Evolutionary conservation across 768 basidiomycete species (phyloP).

Genomic region (Trametes cingulata): DNA sequence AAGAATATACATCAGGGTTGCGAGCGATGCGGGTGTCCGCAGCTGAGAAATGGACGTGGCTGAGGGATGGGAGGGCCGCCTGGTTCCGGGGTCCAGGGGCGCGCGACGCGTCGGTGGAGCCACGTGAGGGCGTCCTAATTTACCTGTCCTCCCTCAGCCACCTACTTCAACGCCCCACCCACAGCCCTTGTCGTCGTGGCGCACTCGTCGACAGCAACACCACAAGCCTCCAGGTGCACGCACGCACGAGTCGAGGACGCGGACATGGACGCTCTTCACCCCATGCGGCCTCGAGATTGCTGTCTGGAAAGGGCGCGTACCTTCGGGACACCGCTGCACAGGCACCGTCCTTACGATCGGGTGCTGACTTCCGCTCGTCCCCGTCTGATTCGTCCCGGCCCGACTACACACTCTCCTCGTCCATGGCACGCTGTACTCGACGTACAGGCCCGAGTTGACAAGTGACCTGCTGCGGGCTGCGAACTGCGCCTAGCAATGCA

Average conservation of each 20-base stretch:
- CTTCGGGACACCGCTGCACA: neutral
- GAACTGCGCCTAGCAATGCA: no score
- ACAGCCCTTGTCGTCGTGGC: neutral
- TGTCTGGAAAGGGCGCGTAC: neutral
- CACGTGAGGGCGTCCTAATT: conserved; percentile 20
- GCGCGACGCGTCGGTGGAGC: conserved; percentile 17
- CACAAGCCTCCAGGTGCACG: neutral
- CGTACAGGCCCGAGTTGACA: neutral
- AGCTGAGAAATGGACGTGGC: conserved; percentile 4
- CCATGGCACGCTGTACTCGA: neutral
- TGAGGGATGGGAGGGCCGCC: conserved; percentile 1
- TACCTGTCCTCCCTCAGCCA: conserved; percentile 6
- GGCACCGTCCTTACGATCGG: conserved; percentile 1
- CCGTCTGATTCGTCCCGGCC: neutral
- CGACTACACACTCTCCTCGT: neutral
- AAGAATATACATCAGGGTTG: neutral
- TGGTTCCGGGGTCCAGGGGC: conserved; percentile 20
- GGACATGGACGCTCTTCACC: no score
- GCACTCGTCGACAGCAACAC: neutral
- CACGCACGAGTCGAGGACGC: neutral
- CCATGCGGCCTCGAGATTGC: conserved; percentile 1
- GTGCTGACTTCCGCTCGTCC: neutral
- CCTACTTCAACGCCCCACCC: conserved; percentile 19
- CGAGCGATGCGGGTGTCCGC: neutral
- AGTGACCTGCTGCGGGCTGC: neutral